phyloP scores from a whole-genome alignment of 2,329 filamentous ascomycete genomes.

The Periconia sp. region DNA sequence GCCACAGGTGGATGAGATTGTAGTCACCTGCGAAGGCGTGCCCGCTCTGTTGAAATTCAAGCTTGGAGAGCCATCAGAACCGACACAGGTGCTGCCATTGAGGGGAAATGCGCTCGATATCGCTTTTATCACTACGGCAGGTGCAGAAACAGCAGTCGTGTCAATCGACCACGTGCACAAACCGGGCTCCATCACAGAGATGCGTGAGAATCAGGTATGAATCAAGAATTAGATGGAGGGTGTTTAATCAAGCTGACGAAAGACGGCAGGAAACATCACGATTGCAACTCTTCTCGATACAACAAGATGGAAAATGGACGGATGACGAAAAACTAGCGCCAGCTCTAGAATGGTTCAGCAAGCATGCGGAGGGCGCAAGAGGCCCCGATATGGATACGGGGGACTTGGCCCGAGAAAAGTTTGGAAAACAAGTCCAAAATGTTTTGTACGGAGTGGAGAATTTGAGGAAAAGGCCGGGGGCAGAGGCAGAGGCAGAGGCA shows the following conservation, averaged over 20 bases:
- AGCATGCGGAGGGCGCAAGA: constrained; percentile 1
- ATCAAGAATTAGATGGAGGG: constrained; percentile 7
- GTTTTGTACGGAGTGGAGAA: constrained; percentile 53
- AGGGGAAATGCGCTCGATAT: constrained; percentile 68
- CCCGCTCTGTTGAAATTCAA: constrained; percentile 67
- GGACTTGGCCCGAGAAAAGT: constrained; percentile 18
- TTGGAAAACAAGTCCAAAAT: constrained; percentile 45
- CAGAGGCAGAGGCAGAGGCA: constrained; percentile 40
- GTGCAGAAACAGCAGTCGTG: constrained; percentile 40
- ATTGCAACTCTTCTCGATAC: constrained; percentile 28
- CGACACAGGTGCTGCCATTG: constrained; percentile 49
- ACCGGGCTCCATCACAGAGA: constrained; percentile 51
- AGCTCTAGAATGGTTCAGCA: constrained; percentile 20
- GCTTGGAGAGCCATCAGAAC: constrained; percentile 50
- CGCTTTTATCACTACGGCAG: constrained; percentile 25
- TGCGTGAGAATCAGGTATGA: constrained; percentile 30
- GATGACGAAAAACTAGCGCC: constrained; percentile 17
- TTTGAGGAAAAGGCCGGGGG: constrained; percentile 51
- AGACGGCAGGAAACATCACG: constrained; percentile 17
- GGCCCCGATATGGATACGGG: not conserved
- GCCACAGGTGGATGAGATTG: constrained; percentile 27
- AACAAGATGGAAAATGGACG: constrained; percentile 24
- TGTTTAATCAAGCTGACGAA: constrained; percentile 12
- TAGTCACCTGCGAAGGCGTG: constrained; percentile 48
- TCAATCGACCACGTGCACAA: constrained; percentile 59